phyloP scores from a whole-genome alignment of 805 yeast species.

The Ogataea pignaliae region DNA sequence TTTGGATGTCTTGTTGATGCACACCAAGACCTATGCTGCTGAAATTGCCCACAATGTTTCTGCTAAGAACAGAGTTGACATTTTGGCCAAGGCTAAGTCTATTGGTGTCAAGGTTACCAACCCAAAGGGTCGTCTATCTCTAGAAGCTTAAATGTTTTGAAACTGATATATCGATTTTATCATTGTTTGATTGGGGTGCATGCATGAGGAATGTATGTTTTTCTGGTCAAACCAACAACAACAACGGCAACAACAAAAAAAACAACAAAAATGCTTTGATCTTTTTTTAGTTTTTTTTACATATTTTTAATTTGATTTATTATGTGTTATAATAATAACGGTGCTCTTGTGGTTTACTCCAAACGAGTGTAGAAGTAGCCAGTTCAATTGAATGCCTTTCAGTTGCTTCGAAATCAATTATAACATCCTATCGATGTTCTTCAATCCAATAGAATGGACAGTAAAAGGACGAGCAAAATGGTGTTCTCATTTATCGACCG shows the following conservation, averaged over 20 bases:
- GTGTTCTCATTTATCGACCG: no score
- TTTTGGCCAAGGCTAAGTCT: constrained; percentile 95
- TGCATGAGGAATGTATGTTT: no score
- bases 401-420: no score
- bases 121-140: constrained; percentile 97
- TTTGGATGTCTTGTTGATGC: constrained; percentile 91
- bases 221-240: not conserved
- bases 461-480: no score
- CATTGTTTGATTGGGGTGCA: no score
- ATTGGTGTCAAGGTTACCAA: constrained; percentile 98
- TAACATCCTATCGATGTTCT: no score
- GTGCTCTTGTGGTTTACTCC: no score
- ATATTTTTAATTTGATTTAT: not conserved
- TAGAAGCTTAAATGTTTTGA: constrained; percentile 73
- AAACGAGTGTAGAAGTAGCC: no score
- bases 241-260: not conserved
- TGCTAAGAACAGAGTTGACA: constrained; percentile 96
- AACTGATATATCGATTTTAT: not conserved
- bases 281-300: not conserved
- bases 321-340: constrained; percentile 10
- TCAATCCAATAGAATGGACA: no score
- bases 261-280: not conserved
- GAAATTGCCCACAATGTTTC: constrained; percentile 99
- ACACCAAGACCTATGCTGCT: constrained; percentile 98
- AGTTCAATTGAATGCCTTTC: no score